A percentile compares a stretch with the other conserved stretches of the same genome.
Evolutionary conservation across 139 green algal species (phyloP).

Genomic region (Chlorella vulgaris): DNA sequence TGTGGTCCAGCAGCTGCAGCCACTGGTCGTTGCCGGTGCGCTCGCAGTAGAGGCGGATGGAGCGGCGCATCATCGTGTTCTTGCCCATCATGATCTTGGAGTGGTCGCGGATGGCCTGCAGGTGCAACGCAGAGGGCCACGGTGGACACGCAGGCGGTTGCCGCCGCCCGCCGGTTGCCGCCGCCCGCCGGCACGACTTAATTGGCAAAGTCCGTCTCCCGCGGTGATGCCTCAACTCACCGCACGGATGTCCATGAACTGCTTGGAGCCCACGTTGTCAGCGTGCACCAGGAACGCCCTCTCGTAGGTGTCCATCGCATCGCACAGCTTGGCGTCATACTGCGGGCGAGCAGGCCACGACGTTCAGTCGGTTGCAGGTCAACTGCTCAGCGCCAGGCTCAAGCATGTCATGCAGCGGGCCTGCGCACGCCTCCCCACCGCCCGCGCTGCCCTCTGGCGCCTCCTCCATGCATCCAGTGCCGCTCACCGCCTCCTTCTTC

Average conservation of each 20-base stretch:
- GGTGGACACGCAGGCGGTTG: neutral
- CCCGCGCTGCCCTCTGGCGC: no score
- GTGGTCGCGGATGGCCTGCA: constrained; percentile 85
- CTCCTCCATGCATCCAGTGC: no score
- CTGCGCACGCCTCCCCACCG: no score
- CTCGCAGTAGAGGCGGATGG: constrained; percentile 94
- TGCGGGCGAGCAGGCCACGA: constrained; percentile 46
- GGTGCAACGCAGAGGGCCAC: neutral
- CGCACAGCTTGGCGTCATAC: constrained; percentile 86
- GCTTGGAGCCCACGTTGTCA: constrained; percentile 99
- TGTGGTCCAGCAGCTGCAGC: constrained; percentile 79
- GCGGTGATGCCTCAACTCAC: no score
- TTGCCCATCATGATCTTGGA: constrained; percentile 98
- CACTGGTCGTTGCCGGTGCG: constrained; percentile 88
- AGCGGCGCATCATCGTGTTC: constrained; percentile 99
- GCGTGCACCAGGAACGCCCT: constrained; percentile 93
- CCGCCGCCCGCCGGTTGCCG: neutral
- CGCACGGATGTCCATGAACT: constrained; percentile 97
- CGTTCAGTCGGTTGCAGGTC: no score
- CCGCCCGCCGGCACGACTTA: neutral
- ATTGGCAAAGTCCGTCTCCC: no score
- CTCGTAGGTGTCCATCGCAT: constrained; percentile 83
- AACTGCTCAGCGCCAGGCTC: neutral
- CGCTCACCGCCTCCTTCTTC: constrained; percentile 77
- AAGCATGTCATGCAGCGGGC: constrained; percentile 2